Base-by-base conservation (phyloP, 495 filamentous ascomycete species). In the Xylaria longipes region DNA sequence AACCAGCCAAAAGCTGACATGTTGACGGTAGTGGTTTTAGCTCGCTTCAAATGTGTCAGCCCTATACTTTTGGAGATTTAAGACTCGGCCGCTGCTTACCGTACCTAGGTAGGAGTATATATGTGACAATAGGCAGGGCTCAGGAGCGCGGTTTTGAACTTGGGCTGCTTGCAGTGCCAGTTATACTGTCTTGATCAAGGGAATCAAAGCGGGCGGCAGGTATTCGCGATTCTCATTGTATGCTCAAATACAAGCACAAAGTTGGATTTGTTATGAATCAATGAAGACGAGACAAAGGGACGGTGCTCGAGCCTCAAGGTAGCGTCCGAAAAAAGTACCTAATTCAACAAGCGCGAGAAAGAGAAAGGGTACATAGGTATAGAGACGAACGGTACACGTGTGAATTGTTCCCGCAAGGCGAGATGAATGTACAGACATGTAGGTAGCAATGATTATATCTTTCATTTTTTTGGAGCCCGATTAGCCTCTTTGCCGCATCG, bases 281-380 rank as follows among this genome's bases (percentile, higher is more conserved):
- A 45, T 12, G 17, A 65, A 33, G 39, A 65, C 25, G 27, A 25
- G 27, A 65, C 61, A 65, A 65, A 48, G 61, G 27, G 35, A 62
- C 39, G 0, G 57, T n/a, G 20, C 17, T 39, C 17, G 11, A 61
- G 31, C 2, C 6, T 58, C 35, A 29, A 25, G 17, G 57, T 11
- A n/a, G 63, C 37, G 39, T 25, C 41, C n/a, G 25, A 37, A 65
- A 27, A 33, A 50, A 65, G 12, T 27, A 14, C 22, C 11, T 25
- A 27, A 27, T 52, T 52, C 48, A 52, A 52, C 48, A 27, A 52
- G 43, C n/a, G 6, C 17, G 5, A 46, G 43, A 50, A 52, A 52
- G 48, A 27, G 22, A 52, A 52, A 52, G 1, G 48, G 48, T 27
- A 25, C 48, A 5, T 27, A 50, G 46, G 46, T 48, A 22, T 50